Conservation (phyloP, 345 rosid species). For the Pugionium cornutum region DNA sequence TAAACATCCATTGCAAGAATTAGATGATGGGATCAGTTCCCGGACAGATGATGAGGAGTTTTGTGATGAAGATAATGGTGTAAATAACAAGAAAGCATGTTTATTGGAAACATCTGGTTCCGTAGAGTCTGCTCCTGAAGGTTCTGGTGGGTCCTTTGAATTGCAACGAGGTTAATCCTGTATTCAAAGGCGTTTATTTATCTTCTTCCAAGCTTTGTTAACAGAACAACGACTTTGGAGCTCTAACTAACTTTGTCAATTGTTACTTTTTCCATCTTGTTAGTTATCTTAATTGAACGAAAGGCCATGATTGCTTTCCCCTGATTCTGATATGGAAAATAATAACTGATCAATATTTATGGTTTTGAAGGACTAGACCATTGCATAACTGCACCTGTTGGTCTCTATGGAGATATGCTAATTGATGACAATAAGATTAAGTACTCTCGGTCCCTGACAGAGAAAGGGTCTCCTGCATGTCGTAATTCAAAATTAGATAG, state of each 20-base stretch:
- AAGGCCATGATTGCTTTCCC: neutral
- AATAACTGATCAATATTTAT: conserved; percentile 24
- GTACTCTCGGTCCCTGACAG: too few relatives aligned
- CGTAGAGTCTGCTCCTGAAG: conserved; percentile 34
- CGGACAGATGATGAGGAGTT: conserved; percentile 5
- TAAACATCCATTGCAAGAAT: conserved; percentile 49
- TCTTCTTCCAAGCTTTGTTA: neutral
- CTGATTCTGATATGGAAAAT: conserved; percentile 4
- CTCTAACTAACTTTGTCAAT: neutral
- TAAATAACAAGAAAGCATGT: conserved; percentile 38
- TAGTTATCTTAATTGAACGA: neutral
- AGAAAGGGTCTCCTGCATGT: too few relatives aligned
- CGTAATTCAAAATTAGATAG: too few relatives aligned
- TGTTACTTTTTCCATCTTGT: neutral
- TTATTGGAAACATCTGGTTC: conserved; percentile 39
- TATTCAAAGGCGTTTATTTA: neutral
- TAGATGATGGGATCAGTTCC: conserved; percentile 34
- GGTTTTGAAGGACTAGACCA: too few relatives aligned
- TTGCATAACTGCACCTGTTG: too few relatives aligned
- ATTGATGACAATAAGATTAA: too few relatives aligned
- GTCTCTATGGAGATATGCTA: too few relatives aligned
- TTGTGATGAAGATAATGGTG: conserved; percentile 36
- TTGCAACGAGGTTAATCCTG: conserved; percentile 48
- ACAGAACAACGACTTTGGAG: neutral
- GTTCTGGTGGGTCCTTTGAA: conserved; percentile 30